Evolutionary conservation across 1,284 basidiomycete species (phyloP).

Genomic region (Pisolithus thermaeus): DNA sequence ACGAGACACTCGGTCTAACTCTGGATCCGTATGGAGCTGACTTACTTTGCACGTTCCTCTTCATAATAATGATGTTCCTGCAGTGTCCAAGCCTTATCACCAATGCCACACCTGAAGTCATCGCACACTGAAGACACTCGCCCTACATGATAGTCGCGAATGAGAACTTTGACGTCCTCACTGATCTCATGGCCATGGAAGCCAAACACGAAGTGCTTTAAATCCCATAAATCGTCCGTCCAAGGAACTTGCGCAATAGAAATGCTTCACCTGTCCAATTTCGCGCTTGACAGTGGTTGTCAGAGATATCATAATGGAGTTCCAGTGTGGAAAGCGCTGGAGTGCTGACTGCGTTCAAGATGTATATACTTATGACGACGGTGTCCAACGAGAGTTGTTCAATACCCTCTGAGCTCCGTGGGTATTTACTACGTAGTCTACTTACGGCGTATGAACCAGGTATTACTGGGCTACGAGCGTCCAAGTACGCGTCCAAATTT

Average conservation of each 20-base stretch:
- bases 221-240: background rate
- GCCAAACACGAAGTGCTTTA: constrained; percentile 64
- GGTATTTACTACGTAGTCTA: too few species aligned
- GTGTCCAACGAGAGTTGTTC: too few species aligned
- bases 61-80: constrained; percentile 62
- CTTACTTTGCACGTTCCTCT: constrained; percentile 54
- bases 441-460: too few species aligned
- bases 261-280: constrained; percentile 45
- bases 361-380: too few species aligned
- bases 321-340: too few species aligned
- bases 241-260: background rate
- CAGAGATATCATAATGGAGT: constrained; percentile 18
- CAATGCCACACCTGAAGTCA: background rate
- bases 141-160: constrained; percentile 59
- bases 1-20: too few species aligned
- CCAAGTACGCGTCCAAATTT: too few species aligned
- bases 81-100: background rate
- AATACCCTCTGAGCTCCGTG: too few species aligned
- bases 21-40: background rate
- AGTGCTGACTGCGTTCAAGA: too few species aligned
- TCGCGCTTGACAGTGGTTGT: constrained; percentile 40
- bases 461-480: too few species aligned
- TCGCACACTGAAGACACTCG: constrained; percentile 12
- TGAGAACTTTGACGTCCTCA: constrained; percentile 50
- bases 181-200: constrained; percentile 53